Percentiles rank a stretch among this genome's conserved stretches.
These are phyloP conservation scores for Aegilops sharonensis DNA, from an alignment of 176 grass and related monocot genomes.

Conservation along the genomic window DNA sequence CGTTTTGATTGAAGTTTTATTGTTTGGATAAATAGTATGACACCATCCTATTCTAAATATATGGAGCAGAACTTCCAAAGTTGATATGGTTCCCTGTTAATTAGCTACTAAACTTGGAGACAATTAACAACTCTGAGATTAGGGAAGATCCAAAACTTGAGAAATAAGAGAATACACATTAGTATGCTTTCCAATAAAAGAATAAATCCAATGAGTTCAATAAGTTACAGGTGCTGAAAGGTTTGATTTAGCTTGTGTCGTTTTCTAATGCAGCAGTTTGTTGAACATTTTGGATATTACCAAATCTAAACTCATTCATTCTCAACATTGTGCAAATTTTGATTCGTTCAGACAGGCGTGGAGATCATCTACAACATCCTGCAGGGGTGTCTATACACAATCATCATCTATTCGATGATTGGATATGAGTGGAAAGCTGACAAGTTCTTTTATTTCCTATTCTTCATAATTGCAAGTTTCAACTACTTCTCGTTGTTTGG, in stretches of 20 bases:
- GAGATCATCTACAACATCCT: conserved; percentile 66
- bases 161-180: not conserved
- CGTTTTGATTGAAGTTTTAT: not conserved
- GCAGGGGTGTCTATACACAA: conserved; percentile 56
- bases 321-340: not conserved
- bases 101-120: not conserved
- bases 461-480: conserved; percentile 69
- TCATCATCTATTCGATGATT: conserved; percentile 70
- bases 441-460: conserved; percentile 81
- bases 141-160: not conserved
- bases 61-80: not conserved
- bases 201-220: not conserved
- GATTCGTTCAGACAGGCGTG: conserved; percentile 44
- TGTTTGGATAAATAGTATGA: not conserved
- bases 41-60: not conserved
- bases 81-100: not conserved
- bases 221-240: not conserved
- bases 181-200: not conserved
- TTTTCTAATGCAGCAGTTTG: not conserved
- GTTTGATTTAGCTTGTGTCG: not conserved
- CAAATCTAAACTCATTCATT: not conserved
- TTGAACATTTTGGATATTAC: not conserved
- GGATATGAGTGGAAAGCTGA: conserved; percentile 62
- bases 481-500: conserved; percentile 75
- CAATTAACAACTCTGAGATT: not conserved